These are phyloP conservation scores for Backusella westeae DNA, from an alignment of 192 early-diverging fungal species.

Conservation along the genomic window DNA sequence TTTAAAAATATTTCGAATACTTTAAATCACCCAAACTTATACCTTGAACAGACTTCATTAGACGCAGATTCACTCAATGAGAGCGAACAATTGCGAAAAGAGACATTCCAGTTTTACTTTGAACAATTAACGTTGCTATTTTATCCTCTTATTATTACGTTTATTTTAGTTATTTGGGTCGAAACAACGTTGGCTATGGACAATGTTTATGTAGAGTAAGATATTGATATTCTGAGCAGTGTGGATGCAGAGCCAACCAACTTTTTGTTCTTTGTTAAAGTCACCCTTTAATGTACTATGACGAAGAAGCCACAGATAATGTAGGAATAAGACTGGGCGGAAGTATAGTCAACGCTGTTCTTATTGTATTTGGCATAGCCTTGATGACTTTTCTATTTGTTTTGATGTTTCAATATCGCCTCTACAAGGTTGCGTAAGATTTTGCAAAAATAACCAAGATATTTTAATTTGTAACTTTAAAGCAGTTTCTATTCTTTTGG, in stretches of 20 bases:
- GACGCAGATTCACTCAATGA: not conserved
- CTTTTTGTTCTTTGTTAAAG: not conserved
- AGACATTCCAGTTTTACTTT: not conserved
- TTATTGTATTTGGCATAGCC: not conserved
- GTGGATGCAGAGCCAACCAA: too few species aligned
- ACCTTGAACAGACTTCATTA: not conserved
- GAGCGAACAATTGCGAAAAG: not conserved
- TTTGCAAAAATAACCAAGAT: not conserved
- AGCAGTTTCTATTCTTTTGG: constrained; percentile 11
- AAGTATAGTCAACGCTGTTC: not conserved
- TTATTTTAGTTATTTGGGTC: not conserved
- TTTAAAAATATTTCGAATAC: not conserved
- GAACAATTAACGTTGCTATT: constrained; percentile 6
- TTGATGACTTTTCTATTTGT: constrained; percentile 13
- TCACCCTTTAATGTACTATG: not conserved
- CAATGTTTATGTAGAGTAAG: not conserved
- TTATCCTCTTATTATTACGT: constrained; percentile 7
- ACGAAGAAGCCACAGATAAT: not conserved
- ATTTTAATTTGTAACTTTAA: not conserved
- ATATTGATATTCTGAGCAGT: too few species aligned
- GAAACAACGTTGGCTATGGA: constrained; percentile 1
- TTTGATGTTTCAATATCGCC: constrained; percentile 5
- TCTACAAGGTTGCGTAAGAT: not conserved
- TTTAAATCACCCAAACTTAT: not conserved
- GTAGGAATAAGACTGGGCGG: not conserved